A percentile compares a stretch with the other conserved stretches of the same genome.
Evolutionary conservation across 2,329 filamentous ascomycete species (phyloP).

Genomic region (Cladophialophora chaetospira): DNA sequence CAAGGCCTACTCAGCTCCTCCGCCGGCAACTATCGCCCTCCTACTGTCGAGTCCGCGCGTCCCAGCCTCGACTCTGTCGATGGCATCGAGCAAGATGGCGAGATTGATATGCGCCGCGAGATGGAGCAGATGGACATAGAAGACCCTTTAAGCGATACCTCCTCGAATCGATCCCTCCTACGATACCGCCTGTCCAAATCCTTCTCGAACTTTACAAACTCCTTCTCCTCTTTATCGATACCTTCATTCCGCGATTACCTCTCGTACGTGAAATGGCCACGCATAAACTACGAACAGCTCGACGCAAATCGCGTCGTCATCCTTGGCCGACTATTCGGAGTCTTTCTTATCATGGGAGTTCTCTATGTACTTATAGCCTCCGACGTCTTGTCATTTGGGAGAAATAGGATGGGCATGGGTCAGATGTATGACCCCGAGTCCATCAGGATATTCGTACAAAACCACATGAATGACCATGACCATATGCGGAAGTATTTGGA

Average conservation of each 20-base stretch:
- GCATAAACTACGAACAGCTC: conserved; percentile 39
- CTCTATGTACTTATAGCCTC: conserved; percentile 85
- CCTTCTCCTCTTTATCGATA: conserved; percentile 59
- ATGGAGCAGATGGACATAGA: conserved; percentile 88
- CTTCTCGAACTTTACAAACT: conserved; percentile 57
- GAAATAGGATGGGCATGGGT: conserved; percentile 61
- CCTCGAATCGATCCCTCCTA: conserved; percentile 43
- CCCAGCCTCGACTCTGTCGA: conserved; percentile 59
- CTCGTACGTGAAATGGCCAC: conserved; percentile 44
- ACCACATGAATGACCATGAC: conserved; percentile 65
- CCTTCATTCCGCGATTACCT: conserved; percentile 49
- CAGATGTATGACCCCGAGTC: conserved; percentile 82
- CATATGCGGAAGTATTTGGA: conserved; percentile 71
- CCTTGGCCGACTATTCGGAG: conserved; percentile 70
- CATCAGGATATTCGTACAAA: conserved; percentile 73
- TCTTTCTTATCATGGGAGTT: conserved; percentile 73
- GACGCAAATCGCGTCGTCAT: conserved; percentile 64
- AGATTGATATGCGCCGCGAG: conserved; percentile 71
- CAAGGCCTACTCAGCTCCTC: conserved; percentile 66
- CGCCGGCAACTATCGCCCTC: conserved; percentile 68
- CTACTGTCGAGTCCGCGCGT: conserved; percentile 81
- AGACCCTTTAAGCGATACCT: conserved; percentile 56
- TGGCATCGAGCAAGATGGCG: conserved; percentile 58
- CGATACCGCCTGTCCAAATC: conserved; percentile 58
- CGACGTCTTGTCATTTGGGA: conserved; percentile 72